Evolutionary conservation across 176 grass and related monocot genomes (phyloP), one percentile per base, ranked within the genome.

Genomic region (Oryza officinalis): DNA sequence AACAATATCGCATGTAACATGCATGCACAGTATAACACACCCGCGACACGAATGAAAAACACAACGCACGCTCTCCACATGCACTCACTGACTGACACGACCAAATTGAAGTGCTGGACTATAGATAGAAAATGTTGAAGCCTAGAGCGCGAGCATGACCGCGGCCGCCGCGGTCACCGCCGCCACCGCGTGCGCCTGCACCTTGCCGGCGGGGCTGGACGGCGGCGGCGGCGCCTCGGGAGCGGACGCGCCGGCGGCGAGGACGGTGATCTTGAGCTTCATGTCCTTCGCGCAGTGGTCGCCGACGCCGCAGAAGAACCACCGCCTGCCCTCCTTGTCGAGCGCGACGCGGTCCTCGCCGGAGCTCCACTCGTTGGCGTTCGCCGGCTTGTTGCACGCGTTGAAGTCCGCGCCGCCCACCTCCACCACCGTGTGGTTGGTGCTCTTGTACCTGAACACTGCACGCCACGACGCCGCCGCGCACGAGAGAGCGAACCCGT

Each of bases 361-460:
- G 40, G 69, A 35, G 31, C 7, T 2, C 83, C 47, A 14, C 25
- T 22, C 75, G 5, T 1, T 15, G 65, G 65, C 8, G 17, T 0
- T 22, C 8, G 0, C 18, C 2, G 79, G 9, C 31, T 11, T 15
- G 64, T 0, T 80, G 85, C 91, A 93, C n/a, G 50, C 3, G 10
- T 0, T 0, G 81, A 86, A 93, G 52, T 85, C 91, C 6, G 32
- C 0, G 27, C 69, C 68, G 13, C 40, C 35, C 10, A 93, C 88
- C 77, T 88, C 61, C 38, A 88, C 37, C 63, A 88, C 70, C 50
- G 72, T 80, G 64, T 93, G 88, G 18, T 1, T 28, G 0, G 81
- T 23, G 37, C 18, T 54, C 8, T 4, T 38, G 87, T 93, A 93
- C 27, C 74, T 89, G 91, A 93, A 93, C 77, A 88, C 88, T 87